Percentiles rank a stretch among this genome's conserved stretches.
phyloP scores from a whole-genome alignment of 1,139 yeast genomes.

The Hemisphaericaspora subhashii region DNA sequence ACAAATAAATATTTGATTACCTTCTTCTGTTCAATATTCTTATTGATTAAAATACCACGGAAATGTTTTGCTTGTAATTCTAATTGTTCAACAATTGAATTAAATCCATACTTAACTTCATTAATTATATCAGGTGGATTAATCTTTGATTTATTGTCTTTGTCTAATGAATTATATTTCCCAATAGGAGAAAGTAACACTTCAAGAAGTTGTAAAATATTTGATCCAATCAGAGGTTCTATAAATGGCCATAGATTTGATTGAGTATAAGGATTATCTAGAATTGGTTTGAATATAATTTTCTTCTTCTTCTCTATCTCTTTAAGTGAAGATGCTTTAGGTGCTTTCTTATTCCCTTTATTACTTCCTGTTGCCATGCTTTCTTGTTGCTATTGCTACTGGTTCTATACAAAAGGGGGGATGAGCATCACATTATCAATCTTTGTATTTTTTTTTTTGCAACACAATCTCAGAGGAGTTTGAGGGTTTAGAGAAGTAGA shows the following conservation, averaged over 20 bases:
- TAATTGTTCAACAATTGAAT: constrained; percentile 48
- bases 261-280: constrained; percentile 59
- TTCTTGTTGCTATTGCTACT: no score
- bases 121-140: constrained; percentile 25
- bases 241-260: constrained; percentile 53
- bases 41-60: constrained; percentile 12
- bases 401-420: no score
- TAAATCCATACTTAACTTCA: constrained; percentile 50
- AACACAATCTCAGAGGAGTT: no score
- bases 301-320: constrained; percentile 45
- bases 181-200: constrained; percentile 40
- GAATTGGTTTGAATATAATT: constrained; percentile 59
- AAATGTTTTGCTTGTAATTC: constrained; percentile 45
- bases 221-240: constrained; percentile 34
- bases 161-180: constrained; percentile 24
- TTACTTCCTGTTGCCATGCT: constrained; percentile 4
- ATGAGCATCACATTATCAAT: neutral
- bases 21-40: constrained; percentile 1
- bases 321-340: constrained; percentile 29
- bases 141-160: constrained; percentile 12
- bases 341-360: constrained; percentile 5
- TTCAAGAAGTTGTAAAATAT: constrained; percentile 41
- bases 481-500: neutral
- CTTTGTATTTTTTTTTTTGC: neutral
- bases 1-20: constrained; percentile 49